Evolutionary conservation across 2,329 filamentous ascomycete genomes (phyloP).

Genomic region (Huntiella moniliformis): DNA sequence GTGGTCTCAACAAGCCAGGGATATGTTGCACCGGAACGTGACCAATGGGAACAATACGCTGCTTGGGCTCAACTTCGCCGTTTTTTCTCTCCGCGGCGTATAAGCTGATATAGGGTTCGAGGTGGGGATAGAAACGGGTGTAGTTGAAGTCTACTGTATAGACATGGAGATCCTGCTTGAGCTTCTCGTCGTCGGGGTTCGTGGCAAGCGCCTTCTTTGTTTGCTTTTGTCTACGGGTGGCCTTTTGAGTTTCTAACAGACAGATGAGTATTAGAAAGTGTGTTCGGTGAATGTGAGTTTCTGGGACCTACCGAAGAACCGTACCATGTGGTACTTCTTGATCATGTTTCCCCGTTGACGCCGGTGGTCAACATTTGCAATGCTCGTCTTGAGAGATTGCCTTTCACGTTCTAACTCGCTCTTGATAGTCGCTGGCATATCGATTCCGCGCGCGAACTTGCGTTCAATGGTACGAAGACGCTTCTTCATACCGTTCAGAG

Average conservation of each 20-base stretch:
- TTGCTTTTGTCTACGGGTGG: slow-evolving; percentile 45
- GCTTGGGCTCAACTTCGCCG: slow-evolving; percentile 20
- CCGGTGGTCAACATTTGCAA: slow-evolving; percentile 38
- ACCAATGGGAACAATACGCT: slow-evolving; percentile 23
- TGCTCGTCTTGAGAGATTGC: slow-evolving; percentile 43
- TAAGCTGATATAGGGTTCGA: slow-evolving; percentile 50
- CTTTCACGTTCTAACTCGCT: slow-evolving; percentile 56
- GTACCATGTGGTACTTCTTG: slow-evolving; percentile 61
- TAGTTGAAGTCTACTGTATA: slow-evolving; percentile 62
- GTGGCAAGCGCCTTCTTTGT: slow-evolving; percentile 36
- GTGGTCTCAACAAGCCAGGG: slow-evolving; percentile 21
- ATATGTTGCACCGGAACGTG: slow-evolving; percentile 17
- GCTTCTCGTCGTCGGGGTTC: slow-evolving; percentile 28
- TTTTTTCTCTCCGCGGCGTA: slow-evolving; percentile 25
- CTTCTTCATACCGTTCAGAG: slow-evolving; percentile 48
- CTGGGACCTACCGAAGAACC: slow-evolving; percentile 52
- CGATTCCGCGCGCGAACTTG: slow-evolving; percentile 38
- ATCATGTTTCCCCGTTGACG: slow-evolving; percentile 53
- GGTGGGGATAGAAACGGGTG: slow-evolving; percentile 50
- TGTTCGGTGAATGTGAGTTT: too few species aligned
- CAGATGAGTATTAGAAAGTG: neutral
- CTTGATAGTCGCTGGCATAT: slow-evolving; percentile 48
- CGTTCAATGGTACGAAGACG: slow-evolving; percentile 51
- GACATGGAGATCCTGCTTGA: slow-evolving; percentile 42
- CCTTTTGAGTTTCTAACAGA: slow-evolving; percentile 49